Conservation (phyloP, 225 moss, liverwort and hornwort species). For the Pleurozium schreberi region DNA sequence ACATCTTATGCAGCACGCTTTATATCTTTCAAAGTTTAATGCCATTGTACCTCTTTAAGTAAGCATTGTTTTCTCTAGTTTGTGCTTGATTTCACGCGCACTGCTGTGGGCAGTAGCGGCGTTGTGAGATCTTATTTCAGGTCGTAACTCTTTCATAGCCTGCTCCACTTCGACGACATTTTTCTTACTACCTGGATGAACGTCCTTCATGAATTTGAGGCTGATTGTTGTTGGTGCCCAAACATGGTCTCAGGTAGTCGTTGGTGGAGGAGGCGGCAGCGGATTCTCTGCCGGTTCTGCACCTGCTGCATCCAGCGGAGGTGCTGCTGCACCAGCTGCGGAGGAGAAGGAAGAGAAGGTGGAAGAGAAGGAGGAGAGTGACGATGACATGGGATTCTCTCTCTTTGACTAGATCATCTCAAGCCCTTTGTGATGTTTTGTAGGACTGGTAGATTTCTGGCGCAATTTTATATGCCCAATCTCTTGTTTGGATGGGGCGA, state of each 20-base stretch:
- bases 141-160: not conserved
- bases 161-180: not conserved
- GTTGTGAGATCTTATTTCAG: not conserved
- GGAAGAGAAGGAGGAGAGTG: slow-evolving; percentile 78
- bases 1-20: not conserved
- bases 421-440: not conserved
- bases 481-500: not conserved
- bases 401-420: slow-evolving; percentile 42
- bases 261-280: slow-evolving; percentile 40
- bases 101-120: not conserved
- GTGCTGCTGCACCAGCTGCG: slow-evolving; percentile 18
- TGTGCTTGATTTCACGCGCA: not conserved
- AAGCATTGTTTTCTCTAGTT: not conserved
- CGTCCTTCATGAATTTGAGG: not conserved
- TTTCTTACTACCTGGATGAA: not conserved
- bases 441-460: not conserved
- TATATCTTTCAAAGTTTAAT: not conserved
- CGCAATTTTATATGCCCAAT: not conserved
- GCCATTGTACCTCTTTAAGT: too few relatives aligned
- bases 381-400: slow-evolving; percentile 80
- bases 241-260: slow-evolving; percentile 15
- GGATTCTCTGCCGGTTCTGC: slow-evolving; percentile 7
- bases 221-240: not conserved
- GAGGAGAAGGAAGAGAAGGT: slow-evolving; percentile 47
- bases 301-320: slow-evolving; percentile 12